Conservation (phyloP, 2,329 filamentous ascomycete species). For the Neonectria ditissima region DNA sequence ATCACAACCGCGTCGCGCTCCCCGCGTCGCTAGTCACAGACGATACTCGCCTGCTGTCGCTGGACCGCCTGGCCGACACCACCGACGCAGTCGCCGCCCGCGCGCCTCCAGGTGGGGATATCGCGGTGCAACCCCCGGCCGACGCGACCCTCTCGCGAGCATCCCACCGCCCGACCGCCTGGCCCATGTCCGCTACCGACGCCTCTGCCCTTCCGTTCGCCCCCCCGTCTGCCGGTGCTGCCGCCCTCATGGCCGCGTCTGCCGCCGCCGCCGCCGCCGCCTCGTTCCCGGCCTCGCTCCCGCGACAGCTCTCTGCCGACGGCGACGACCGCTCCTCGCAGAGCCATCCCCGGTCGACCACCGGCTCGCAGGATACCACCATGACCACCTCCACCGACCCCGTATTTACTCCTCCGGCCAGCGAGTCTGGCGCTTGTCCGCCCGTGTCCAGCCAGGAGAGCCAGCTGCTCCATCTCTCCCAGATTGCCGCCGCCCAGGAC, state of each 20-base stretch:
- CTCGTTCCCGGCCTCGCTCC: slow-evolving; percentile 27
- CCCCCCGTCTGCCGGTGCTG: slow-evolving; percentile 28
- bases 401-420: slow-evolving; percentile 42
- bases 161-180: slow-evolving; percentile 38
- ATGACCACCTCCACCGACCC: slow-evolving; percentile 42
- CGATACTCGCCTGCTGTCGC: slow-evolving; percentile 24
- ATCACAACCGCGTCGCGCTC: slow-evolving; percentile 35
- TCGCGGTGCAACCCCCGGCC: slow-evolving; percentile 40
- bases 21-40: slow-evolving; percentile 32
- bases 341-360: slow-evolving; percentile 41
- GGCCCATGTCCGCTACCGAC: slow-evolving; percentile 23
- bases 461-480: slow-evolving; percentile 69
- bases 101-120: slow-evolving; percentile 43
- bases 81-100: slow-evolving; percentile 32
- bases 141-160: slow-evolving; percentile 42
- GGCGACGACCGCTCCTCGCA: slow-evolving; percentile 43
- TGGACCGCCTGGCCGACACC: slow-evolving; percentile 19
- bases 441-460: slow-evolving; percentile 60
- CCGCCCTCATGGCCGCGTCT: slow-evolving; percentile 29
- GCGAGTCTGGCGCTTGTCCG: slow-evolving; percentile 38
- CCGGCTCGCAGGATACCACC: slow-evolving; percentile 41
- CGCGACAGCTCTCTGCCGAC: slow-evolving; percentile 35
- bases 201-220: slow-evolving; percentile 23
- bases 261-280: slow-evolving; percentile 26
- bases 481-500: slow-evolving; percentile 66